Evolutionary conservation across 73 alveolate species (phyloP).

Genomic region (Tetrahymena thermophila): DNA sequence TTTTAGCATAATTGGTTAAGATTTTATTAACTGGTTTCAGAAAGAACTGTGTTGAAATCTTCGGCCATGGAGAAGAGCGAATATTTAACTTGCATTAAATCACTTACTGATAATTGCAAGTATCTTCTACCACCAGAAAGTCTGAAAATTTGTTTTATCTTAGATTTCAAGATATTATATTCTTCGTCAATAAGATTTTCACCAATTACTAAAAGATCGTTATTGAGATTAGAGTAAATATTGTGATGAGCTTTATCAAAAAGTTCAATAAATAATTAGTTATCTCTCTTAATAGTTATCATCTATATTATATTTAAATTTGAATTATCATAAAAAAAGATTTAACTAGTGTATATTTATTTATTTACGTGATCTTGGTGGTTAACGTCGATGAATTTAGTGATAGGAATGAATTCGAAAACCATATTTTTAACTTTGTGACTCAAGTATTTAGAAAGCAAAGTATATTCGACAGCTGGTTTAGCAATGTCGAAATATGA

Average conservation of each 20-base stretch:
- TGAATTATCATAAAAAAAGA: neutral
- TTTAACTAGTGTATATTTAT: neutral
- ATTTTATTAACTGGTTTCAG: neutral
- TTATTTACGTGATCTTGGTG: neutral
- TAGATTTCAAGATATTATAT: neutral
- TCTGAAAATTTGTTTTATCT: neutral
- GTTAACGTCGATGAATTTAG: neutral
- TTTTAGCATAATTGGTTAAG: neutral
- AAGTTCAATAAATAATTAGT: neutral
- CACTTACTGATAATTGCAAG: neutral
- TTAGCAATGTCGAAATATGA: neutral
- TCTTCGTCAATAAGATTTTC: neutral
- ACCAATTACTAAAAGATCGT: neutral
- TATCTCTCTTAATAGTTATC: neutral
- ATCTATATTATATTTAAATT: neutral
- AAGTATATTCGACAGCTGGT: neutral
- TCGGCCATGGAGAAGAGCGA: neutral
- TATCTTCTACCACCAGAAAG: neutral
- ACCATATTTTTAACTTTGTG: neutral
- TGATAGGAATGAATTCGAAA: neutral
- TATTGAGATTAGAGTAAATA: neutral
- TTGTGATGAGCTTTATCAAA: neutral
- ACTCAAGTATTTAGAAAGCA: neutral
- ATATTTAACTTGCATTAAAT: neutral
- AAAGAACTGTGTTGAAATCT: neutral